Evolutionary conservation across 2,329 filamentous ascomycete genomes (phyloP).

Genomic region (Fusarium brachygibbosum): DNA sequence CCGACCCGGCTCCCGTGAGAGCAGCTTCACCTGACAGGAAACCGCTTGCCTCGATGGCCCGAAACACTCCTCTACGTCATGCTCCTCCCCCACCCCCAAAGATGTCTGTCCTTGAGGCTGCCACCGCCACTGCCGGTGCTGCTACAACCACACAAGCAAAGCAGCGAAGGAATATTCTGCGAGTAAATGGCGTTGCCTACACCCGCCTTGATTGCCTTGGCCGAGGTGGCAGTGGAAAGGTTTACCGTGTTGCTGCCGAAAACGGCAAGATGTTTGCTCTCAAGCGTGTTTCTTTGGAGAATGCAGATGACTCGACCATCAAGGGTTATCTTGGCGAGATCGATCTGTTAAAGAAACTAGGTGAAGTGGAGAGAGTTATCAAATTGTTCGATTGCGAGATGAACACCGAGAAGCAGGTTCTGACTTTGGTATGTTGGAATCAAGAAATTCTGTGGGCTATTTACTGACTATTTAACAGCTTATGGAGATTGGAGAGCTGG

Average conservation of each 20-base stretch:
- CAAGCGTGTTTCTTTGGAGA: slow-evolving; percentile 91
- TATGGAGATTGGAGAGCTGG: slow-evolving; percentile 97
- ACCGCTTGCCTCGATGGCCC: slow-evolving; percentile 66
- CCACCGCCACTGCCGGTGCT: slow-evolving; percentile 85
- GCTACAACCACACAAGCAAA: slow-evolving; percentile 78
- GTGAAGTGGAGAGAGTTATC: slow-evolving; percentile 90
- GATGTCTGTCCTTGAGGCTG: slow-evolving; percentile 95
- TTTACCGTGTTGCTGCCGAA: slow-evolving; percentile 96
- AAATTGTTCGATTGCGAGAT: slow-evolving; percentile 92
- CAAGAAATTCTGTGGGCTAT: background rate
- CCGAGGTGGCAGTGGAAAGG: slow-evolving; percentile 91
- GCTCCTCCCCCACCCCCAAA: slow-evolving; percentile 90
- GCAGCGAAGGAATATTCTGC: slow-evolving; percentile 85
- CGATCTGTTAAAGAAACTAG: slow-evolving; percentile 84
- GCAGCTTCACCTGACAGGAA: slow-evolving; percentile 68
- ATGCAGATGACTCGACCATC: slow-evolving; percentile 86
- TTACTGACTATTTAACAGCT: slow-evolving; percentile 66
- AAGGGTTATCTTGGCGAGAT: slow-evolving; percentile 96
- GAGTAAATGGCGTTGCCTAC: slow-evolving; percentile 91
- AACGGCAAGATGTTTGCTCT: slow-evolving; percentile 96
- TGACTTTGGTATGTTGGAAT: slow-evolving; percentile 78
- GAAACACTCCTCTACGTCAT: slow-evolving; percentile 81
- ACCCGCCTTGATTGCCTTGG: slow-evolving; percentile 92
- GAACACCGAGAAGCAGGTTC: slow-evolving; percentile 89
- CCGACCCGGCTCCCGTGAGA: slow-evolving; percentile 57